Evolutionary conservation across 768 basidiomycete genomes (phyloP).

Genomic region (Tephrocybe sp.): DNA sequence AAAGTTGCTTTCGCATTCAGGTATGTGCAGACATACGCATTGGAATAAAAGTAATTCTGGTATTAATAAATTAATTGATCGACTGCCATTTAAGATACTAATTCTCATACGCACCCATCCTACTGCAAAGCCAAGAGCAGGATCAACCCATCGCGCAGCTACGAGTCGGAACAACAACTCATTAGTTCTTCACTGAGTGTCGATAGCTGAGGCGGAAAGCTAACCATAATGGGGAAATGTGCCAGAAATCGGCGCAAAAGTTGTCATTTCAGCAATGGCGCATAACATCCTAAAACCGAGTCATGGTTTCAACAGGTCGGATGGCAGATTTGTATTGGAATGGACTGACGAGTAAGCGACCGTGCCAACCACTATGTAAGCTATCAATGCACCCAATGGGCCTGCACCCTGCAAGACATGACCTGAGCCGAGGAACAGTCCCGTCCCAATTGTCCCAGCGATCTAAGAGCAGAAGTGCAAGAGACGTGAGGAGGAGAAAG

Average conservation of each 20-base stretch:
- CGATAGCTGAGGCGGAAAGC: not conserved
- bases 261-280: slow-evolving; percentile 77
- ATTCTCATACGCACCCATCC: slow-evolving; percentile 40
- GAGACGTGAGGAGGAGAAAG: not conserved
- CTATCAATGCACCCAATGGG: slow-evolving; percentile 64
- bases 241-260: slow-evolving; percentile 74
- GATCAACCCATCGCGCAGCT: slow-evolving; percentile 59
- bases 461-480: slow-evolving; percentile 34
- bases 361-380: slow-evolving; percentile 61
- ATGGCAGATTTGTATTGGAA: not conserved
- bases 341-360: slow-evolving; percentile 57
- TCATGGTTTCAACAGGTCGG: not conserved
- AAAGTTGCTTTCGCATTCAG: not conserved
- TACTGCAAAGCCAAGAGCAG: slow-evolving; percentile 55
- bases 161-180: not conserved
- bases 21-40: slow-evolving; percentile 27
- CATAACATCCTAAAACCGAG: slow-evolving; percentile 46
- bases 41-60: slow-evolving; percentile 43
- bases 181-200: not conserved
- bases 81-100: not conserved
- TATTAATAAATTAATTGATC: not conserved
- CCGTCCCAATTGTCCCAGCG: slow-evolving; percentile 74
- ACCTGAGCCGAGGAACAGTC: slow-evolving; percentile 72
- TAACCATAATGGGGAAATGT: slow-evolving; percentile 74
- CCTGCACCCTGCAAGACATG: slow-evolving; percentile 58